These are phyloP conservation scores for Venturia effusa DNA, from an alignment of 2,329 filamentous ascomycete species.

Conservation along the genomic window DNA sequence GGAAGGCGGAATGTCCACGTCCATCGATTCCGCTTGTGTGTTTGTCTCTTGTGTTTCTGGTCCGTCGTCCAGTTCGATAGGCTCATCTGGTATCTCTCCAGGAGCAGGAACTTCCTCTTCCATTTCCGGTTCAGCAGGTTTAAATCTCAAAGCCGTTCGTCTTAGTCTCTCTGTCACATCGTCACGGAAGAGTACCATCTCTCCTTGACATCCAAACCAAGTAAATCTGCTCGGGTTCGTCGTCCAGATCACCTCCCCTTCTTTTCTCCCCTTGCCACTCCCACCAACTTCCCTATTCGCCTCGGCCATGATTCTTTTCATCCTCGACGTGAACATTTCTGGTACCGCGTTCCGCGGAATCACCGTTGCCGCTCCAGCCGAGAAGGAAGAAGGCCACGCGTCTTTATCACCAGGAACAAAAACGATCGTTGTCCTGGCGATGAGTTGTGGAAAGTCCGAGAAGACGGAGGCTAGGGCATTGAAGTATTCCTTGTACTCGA, in stretches of 20 bases:
- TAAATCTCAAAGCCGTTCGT: constrained; percentile 63
- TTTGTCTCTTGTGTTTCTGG: background rate
- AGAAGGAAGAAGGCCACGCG: constrained; percentile 86
- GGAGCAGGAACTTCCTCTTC: constrained; percentile 19
- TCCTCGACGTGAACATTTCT: constrained; percentile 78
- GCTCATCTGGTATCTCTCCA: constrained; percentile 15
- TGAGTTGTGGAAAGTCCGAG: constrained; percentile 69
- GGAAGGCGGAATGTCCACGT: background rate
- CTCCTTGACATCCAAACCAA: constrained; percentile 79
- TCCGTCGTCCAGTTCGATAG: constrained; percentile 31
- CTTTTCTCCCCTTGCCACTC: constrained; percentile 33
- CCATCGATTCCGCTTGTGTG: constrained; percentile 3
- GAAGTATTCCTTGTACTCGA: constrained; percentile 96
- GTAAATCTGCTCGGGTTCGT: constrained; percentile 75
- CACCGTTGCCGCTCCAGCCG: constrained; percentile 59
- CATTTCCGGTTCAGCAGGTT: constrained; percentile 28
- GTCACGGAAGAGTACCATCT: constrained; percentile 79
- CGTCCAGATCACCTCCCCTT: constrained; percentile 75
- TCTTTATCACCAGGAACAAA: constrained; percentile 97
- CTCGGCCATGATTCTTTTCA: constrained; percentile 67
- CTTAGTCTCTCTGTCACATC: constrained; percentile 72
- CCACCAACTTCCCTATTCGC: constrained; percentile 61
- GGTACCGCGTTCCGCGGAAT: constrained; percentile 65
- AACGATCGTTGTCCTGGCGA: constrained; percentile 72
- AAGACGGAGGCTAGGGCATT: constrained; percentile 75